Evolutionary conservation across 441 rosid species (phyloP), one percentile per base, ranked within the genome.

Genomic region (Pelargonium exstipulatum): DNA sequence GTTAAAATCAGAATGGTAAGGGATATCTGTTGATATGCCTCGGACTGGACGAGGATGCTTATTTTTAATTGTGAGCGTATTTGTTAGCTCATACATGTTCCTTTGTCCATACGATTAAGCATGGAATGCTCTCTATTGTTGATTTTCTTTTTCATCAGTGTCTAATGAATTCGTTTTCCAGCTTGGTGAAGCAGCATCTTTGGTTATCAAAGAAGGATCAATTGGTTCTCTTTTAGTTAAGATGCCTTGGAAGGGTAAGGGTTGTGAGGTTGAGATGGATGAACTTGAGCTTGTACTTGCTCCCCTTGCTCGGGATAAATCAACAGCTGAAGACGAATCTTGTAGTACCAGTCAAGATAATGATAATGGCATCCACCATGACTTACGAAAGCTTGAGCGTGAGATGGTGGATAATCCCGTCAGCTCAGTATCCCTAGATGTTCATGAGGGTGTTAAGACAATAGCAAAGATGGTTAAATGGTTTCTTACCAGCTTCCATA

Each of bases 401-500:
- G 88, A 77, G 60, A 66, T 66, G 74, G 66, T 57, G 24, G 89
- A 72, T 32, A 78, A 67, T 72, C 67, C 74, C 60, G 76, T 74
- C 64, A 85, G 79, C 61, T 76, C 89, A 72, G 72, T 82, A 20
- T 73, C 83, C 43, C 74, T 74, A 60, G 90, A 89, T 88, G 89
- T 96, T 72, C 99, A 96, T 74, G 97, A 96, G 82, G 99, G 99
- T 40, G 99, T 96, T 45, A 96, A 92, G 83, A 84, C 90, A n/a
- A 91, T 96, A 79, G 99, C 98, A 1, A 92, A 88, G 87, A 87
- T 96, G 86, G 97, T 96, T 35, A 96, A 88, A 71, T 88, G 92
- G 98, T 81, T 96, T 76, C 83, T 96, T 67, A 80, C 94, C 18
- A 92, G 97, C 74, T 96, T 92, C 80, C 84, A 87, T 78, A 79